Conservation (phyloP, 2,329 filamentous ascomycete genomes). For the Hirsutella minnesotensis region DNA sequence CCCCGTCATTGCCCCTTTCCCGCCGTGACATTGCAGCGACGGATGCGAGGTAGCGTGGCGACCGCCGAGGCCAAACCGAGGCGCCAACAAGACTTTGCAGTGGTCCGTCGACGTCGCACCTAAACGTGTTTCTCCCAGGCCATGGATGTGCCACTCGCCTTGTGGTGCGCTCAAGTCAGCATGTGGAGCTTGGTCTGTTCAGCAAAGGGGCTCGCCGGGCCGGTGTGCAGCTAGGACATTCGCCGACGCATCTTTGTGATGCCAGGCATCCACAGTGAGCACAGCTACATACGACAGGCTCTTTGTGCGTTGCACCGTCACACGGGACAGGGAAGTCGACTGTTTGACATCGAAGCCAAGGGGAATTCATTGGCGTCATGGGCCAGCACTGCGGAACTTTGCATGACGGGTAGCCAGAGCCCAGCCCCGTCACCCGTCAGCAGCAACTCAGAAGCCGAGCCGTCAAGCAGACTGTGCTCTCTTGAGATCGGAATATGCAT, state of each 20-base stretch:
- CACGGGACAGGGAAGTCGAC: background rate
- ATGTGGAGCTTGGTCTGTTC: no score
- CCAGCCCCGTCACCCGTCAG: background rate
- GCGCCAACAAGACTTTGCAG: background rate
- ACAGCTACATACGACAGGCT: background rate
- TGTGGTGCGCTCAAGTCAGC: background rate
- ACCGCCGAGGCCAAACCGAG: background rate
- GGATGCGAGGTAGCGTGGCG: conserved; percentile 1
- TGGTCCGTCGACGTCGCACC: conserved; percentile 1
- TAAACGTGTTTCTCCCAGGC: background rate
- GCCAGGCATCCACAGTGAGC: background rate
- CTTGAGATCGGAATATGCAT: background rate
- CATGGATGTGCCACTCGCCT: background rate
- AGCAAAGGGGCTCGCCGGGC: background rate
- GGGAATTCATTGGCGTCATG: conserved; percentile 1
- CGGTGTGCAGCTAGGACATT: background rate
- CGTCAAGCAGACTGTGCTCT: background rate
- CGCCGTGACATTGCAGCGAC: conserved; percentile 2
- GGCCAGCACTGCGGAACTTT: conserved; percentile 2
- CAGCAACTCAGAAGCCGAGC: conserved; percentile 3
- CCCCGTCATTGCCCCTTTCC: background rate
- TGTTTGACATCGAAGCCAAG: conserved; percentile 3
- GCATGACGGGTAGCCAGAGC: conserved; percentile 2
- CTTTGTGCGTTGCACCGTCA: background rate
- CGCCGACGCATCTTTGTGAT: background rate